These are phyloP conservation scores for Xylaria sp. DNA, from an alignment of 2,329 filamentous ascomycete genomes.

Conservation along the genomic window DNA sequence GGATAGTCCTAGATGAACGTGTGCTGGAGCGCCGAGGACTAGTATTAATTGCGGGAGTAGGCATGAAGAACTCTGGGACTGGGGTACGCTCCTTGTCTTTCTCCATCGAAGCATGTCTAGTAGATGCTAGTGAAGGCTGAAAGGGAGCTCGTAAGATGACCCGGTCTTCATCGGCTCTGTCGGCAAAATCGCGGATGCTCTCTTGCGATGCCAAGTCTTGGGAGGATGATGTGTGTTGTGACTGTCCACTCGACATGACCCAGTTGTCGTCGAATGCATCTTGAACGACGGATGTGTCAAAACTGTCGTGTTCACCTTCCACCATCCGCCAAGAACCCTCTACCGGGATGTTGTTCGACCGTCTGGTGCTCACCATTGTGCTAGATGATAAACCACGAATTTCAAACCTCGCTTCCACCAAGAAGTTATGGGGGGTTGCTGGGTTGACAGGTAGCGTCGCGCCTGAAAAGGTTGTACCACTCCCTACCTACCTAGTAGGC, in stretches of 20 bases:
- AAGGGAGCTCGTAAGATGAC: slow-evolving; percentile 62
- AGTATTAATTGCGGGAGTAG: slow-evolving; percentile 49
- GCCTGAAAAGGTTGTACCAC: too few relatives aligned
- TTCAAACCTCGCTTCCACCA: background rate
- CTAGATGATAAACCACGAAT: background rate
- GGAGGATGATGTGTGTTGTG: slow-evolving; percentile 53
- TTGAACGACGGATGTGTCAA: slow-evolving; percentile 60
- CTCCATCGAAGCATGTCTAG: slow-evolving; percentile 36
- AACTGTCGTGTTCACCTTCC: slow-evolving; percentile 64
- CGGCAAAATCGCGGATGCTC: slow-evolving; percentile 60
- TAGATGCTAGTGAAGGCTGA: slow-evolving; percentile 53
- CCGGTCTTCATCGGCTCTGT: slow-evolving; percentile 60
- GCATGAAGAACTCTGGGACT: slow-evolving; percentile 61
- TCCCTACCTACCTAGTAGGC: too few relatives aligned
- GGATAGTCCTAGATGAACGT: slow-evolving; percentile 44
- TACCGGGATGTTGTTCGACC: slow-evolving; percentile 46
- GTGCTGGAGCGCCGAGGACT: slow-evolving; percentile 45
- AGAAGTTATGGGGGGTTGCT: background rate
- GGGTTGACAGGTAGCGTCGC: background rate
- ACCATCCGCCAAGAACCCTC: slow-evolving; percentile 67
- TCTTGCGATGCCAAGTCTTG: slow-evolving; percentile 58
- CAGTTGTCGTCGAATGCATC: slow-evolving; percentile 51
- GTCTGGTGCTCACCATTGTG: slow-evolving; percentile 35
- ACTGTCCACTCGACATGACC: slow-evolving; percentile 51
- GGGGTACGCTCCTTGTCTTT: slow-evolving; percentile 48